Evolutionary conservation across 768 basidiomycete species (phyloP).

Genomic region (Punctularia strigosozonata): DNA sequence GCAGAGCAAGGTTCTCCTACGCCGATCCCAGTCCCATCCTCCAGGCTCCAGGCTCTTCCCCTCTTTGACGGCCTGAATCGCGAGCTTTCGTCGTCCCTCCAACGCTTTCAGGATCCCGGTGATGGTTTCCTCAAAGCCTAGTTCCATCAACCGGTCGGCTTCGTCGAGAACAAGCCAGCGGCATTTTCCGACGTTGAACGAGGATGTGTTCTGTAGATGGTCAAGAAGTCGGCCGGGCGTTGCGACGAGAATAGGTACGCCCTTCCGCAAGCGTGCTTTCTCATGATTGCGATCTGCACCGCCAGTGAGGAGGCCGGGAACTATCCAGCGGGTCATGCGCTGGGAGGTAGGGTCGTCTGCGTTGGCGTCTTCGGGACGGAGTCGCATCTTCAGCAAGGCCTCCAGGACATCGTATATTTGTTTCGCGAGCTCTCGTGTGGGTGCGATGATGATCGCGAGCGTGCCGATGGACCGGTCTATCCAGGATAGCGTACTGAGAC

Average conservation of each 20-base stretch:
- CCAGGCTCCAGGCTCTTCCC: constrained; percentile 59
- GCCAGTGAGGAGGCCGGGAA: constrained; percentile 86
- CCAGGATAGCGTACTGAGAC: constrained; percentile 79
- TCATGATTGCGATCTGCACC: constrained; percentile 93
- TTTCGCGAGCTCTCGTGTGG: constrained; percentile 91
- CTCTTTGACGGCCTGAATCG: constrained; percentile 50
- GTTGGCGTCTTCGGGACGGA: constrained; percentile 44
- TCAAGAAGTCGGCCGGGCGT: constrained; percentile 94
- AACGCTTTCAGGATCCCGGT: constrained; percentile 79
- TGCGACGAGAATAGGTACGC: constrained; percentile 87
- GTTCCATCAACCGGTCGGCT: constrained; percentile 94
- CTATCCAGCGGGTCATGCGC: constrained; percentile 79
- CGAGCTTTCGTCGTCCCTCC: constrained; percentile 72
- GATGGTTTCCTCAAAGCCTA: constrained; percentile 95
- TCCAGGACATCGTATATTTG: constrained; percentile 97
- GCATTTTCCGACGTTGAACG: constrained; percentile 88
- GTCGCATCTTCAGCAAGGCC: constrained; percentile 61
- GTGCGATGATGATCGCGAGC: constrained; percentile 86
- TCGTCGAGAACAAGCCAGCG: constrained; percentile 96
- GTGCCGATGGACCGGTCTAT: constrained; percentile 95
- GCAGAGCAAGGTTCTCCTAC: constrained; percentile 82
- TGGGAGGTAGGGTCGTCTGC: constrained; percentile 28
- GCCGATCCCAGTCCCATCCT: constrained; percentile 75
- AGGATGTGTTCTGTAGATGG: constrained; percentile 90
- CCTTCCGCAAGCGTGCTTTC: constrained; percentile 90